Conservation (phyloP, 352 stramenopile genomes). For the Peronospora belbahrii region DNA sequence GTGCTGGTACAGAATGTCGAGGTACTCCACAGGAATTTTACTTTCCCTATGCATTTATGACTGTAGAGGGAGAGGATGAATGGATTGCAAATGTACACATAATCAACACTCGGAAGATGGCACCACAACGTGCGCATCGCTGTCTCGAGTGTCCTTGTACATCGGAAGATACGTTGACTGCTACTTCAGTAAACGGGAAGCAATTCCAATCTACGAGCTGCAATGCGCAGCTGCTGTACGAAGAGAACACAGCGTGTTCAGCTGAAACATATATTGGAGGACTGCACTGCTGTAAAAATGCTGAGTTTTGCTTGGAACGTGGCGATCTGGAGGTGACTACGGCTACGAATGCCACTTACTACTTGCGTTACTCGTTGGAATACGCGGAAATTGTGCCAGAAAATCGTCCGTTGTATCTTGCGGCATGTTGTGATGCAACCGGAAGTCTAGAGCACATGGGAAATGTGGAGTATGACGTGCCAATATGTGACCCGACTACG, state of each 20-base stretch:
- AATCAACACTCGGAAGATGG: conserved; percentile 71
- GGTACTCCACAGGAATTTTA: conserved; percentile 74
- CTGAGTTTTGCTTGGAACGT: conserved; percentile 60
- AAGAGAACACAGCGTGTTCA: conserved; percentile 69
- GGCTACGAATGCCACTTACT: conserved; percentile 33
- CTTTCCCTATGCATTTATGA: conserved; percentile 77
- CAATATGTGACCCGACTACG: conserved; percentile 45
- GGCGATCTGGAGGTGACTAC: conserved; percentile 28
- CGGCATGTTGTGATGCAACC: conserved; percentile 64
- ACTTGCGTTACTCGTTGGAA: conserved; percentile 72
- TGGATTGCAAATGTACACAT: conserved; percentile 79
- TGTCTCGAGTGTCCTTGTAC: conserved; percentile 79
- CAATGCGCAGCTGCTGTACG: conserved; percentile 53
- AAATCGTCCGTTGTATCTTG: conserved; percentile 58
- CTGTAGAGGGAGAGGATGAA: conserved; percentile 64
- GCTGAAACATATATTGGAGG: conserved; percentile 56
- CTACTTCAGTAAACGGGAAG: conserved; percentile 45
- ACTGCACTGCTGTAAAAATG: conserved; percentile 67
- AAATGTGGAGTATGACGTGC: conserved; percentile 78
- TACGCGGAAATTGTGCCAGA: conserved; percentile 49
- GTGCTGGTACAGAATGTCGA: conserved; percentile 67
- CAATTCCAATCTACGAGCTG: conserved; percentile 34
- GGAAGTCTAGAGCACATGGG: conserved; percentile 50
- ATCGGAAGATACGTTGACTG: conserved; percentile 48
- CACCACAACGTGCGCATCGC: conserved; percentile 30